A percentile compares a stretch with the other conserved stretches of the same genome.
phyloP scores from a whole-genome alignment of 495 filamentous ascomycete species.

The Haplographium delicatum region DNA sequence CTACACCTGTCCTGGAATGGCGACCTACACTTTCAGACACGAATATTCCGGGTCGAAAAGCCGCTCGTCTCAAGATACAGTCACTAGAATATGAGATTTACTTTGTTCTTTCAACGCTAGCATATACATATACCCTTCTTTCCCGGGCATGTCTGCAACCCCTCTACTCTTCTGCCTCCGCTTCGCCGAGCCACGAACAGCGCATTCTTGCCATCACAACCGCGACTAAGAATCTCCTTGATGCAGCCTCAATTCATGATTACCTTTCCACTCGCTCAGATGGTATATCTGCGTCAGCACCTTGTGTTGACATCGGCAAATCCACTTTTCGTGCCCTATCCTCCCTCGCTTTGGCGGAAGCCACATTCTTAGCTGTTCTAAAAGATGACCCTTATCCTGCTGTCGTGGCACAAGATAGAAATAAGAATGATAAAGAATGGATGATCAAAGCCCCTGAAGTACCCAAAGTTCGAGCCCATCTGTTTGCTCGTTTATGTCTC shows the following conservation, averaged over 20 bases:
- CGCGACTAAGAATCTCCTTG: conserved; percentile 72
- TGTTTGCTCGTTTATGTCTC: conserved; percentile 86
- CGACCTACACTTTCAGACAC: conserved; percentile 65
- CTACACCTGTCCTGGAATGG: conserved; percentile 60
- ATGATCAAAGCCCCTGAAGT: conserved; percentile 85
- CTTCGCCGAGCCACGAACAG: conserved; percentile 57
- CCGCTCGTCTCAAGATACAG: conserved; percentile 56
- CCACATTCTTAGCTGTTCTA: conserved; percentile 80
- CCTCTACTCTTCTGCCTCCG: conserved; percentile 45
- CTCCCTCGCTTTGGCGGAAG: conserved; percentile 74
- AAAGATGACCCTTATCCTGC: conserved; percentile 93
- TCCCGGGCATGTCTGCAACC: conserved; percentile 54
- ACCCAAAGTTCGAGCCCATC: conserved; percentile 77
- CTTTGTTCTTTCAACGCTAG: conserved; percentile 72
- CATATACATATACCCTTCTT: conserved; percentile 62
- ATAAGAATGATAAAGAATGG: conserved; percentile 80
- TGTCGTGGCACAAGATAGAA: conserved; percentile 66
- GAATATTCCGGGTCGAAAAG: conserved; percentile 50
- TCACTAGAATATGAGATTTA: conserved; percentile 80
- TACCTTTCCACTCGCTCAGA: conserved; percentile 51
- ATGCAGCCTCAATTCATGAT: conserved; percentile 70
- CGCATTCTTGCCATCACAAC: conserved; percentile 64
- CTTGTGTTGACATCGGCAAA: conserved; percentile 57
- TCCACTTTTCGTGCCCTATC: conserved; percentile 64
- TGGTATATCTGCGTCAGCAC: conserved; percentile 21